These are phyloP conservation scores for Paxillus involutus DNA, from an alignment of 768 basidiomycete genomes.

Conservation along the genomic window DNA sequence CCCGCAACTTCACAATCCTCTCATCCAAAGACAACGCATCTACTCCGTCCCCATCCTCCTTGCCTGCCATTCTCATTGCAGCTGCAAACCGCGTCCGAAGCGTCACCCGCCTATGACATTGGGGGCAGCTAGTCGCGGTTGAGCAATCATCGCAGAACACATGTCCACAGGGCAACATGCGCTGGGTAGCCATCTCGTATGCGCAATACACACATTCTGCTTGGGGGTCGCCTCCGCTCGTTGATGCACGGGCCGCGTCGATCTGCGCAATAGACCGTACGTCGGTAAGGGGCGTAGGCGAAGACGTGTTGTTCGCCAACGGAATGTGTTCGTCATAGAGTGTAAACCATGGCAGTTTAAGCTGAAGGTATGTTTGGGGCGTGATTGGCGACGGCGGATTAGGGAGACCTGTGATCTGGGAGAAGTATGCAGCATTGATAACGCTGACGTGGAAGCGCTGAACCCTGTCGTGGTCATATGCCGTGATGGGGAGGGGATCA, in stretches of 20 bases:
- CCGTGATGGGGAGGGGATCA: constrained; percentile 13
- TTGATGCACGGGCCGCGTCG: neutral
- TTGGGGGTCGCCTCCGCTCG: neutral
- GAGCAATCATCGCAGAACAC: too few species aligned
- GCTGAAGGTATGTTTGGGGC: constrained; percentile 10
- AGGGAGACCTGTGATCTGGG: constrained; percentile 11
- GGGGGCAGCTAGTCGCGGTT: too few species aligned
- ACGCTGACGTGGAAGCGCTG: constrained; percentile 15
- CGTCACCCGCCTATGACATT: too few species aligned
- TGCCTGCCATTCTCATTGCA: too few species aligned
- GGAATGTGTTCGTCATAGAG: constrained; percentile 19
- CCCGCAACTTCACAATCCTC: too few species aligned
- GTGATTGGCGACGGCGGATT: constrained; percentile 13
- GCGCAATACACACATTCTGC: too few species aligned
- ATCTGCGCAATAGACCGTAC: neutral
- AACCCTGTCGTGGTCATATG: constrained; percentile 13
- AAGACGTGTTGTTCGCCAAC: constrained; percentile 8
- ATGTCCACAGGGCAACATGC: too few species aligned
- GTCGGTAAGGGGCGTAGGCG: neutral
- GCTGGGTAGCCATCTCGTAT: too few species aligned
- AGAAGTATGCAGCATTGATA: constrained; percentile 13
- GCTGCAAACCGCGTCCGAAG: too few species aligned
- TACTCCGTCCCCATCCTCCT: too few species aligned
- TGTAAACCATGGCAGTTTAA: constrained; percentile 13
- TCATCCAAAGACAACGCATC: too few species aligned